A percentile compares a stretch with the other conserved stretches of the same genome.
Evolutionary conservation across 768 basidiomycete species (phyloP).

Genomic region (Lactifluus echinatus): DNA sequence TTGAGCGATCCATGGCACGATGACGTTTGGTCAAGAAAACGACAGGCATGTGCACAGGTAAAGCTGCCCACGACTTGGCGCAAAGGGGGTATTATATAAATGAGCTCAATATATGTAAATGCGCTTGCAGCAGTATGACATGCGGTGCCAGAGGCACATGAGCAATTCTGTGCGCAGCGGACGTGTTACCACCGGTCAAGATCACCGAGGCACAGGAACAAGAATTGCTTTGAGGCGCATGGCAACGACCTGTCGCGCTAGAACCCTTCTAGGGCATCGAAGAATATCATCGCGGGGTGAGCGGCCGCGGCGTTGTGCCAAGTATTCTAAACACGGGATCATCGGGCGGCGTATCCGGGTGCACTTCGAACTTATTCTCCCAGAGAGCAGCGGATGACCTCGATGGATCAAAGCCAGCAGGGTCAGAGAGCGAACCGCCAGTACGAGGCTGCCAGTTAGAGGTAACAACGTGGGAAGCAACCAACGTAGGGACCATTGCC

Average conservation of each 20-base stretch:
- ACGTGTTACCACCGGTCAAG: neutral
- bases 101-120: too few species aligned
- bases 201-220: neutral
- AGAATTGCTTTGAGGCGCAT: neutral
- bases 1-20: too few species aligned
- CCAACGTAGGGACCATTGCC: conserved; percentile 69
- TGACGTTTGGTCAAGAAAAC: too few species aligned
- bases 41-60: neutral
- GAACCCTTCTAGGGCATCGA: neutral
- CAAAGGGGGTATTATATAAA: too few species aligned
- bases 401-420: conserved; percentile 68
- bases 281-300: conserved; percentile 1
- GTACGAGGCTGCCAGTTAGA: conserved; percentile 47
- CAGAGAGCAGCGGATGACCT: conserved; percentile 73
- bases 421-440: conserved; percentile 57
- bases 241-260: neutral
- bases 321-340: conserved; percentile 38
- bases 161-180: neutral
- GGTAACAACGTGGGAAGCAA: conserved; percentile 63
- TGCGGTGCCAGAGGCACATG: neutral
- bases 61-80: too few species aligned
- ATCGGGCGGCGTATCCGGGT: conserved; percentile 71
- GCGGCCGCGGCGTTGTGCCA: neutral
- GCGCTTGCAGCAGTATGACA: neutral
- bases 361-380: conserved; percentile 80